Evolutionary conservation across 768 basidiomycete species (phyloP), one percentile per base, ranked within the genome.

Genomic region (Trametes punicea): DNA sequence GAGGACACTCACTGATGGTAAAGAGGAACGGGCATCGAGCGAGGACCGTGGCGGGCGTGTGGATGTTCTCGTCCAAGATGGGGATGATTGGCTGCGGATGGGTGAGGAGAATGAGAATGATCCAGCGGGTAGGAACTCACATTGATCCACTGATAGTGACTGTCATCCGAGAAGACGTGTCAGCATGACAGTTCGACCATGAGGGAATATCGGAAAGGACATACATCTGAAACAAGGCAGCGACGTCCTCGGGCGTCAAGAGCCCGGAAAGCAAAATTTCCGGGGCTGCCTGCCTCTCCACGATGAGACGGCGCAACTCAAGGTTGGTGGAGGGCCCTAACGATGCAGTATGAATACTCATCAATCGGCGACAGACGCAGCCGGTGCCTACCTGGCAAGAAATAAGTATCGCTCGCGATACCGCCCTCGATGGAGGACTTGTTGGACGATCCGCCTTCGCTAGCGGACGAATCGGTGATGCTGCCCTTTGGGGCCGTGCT

Each of bases 21-120:
- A 84, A 83, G 13, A 83, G 71, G 64, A 83, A 83, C 8, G 83
- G 83, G 55, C 75, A 75, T 7, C 75, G 74, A 69, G 80, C 78
- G 46, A 84, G 77, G 21, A 83, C 71, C 11, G 76, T 71, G 27
- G 74, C 71, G 7, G 83, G 78, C 0, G 77, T 81, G 63, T 85
- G 83, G 16, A 83, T 71, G 34, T 73, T 77, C 31, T 74, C 75
- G 65, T 86, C 84, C 45, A 84, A 71, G 51, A 84, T 74, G 7
- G 81, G 80, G 62, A 83, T 81, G 60, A 75, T 81, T 1, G 81
- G 79, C 82, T 84, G 59, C 26, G 51, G 39, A 68, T 40, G 21
- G 38, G 71, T 73, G 61, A 70, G 67, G 16, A 20, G 23, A 29
- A 44, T 9, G 4, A 31, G n/a, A 30, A 27, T 70, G 56, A 49